These are phyloP conservation scores for Chaetomium sp. DNA, from an alignment of 2,329 filamentous ascomycete species.

Conservation along the genomic window DNA sequence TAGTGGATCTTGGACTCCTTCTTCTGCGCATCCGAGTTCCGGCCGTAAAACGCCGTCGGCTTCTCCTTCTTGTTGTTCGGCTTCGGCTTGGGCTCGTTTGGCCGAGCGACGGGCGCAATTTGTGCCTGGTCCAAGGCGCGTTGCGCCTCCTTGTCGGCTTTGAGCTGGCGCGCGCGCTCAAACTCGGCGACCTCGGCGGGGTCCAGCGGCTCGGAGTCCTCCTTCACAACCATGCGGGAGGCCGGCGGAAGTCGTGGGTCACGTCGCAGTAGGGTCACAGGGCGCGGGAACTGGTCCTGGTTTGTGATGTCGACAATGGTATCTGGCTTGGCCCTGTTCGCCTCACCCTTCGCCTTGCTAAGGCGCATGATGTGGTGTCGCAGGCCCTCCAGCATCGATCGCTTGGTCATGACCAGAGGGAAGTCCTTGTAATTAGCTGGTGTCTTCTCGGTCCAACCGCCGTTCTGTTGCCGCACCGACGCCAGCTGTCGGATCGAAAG, in stretches of 20 bases:
- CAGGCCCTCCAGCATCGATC: slow-evolving; percentile 68
- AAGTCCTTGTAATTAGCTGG: slow-evolving; percentile 45
- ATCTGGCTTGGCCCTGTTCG: slow-evolving; percentile 46
- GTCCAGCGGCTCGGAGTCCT: slow-evolving; percentile 38
- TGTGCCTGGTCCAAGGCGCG: slow-evolving; percentile 82
- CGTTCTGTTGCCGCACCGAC: slow-evolving; percentile 35
- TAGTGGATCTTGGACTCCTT: slow-evolving; percentile 71
- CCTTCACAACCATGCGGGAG: slow-evolving; percentile 48
- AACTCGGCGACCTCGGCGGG: slow-evolving; percentile 52
- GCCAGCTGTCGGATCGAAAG: slow-evolving; percentile 25
- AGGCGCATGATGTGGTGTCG: slow-evolving; percentile 87
- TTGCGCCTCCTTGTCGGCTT: slow-evolving; percentile 77
- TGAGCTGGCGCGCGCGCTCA: slow-evolving; percentile 60
- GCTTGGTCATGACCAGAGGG: slow-evolving; percentile 78
- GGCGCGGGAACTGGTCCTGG: slow-evolving; percentile 76
- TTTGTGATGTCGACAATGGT: slow-evolving; percentile 62
- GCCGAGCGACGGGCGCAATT: slow-evolving; percentile 76
- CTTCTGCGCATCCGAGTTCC: slow-evolving; percentile 71
- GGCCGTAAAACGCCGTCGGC: slow-evolving; percentile 73
- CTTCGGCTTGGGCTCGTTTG: slow-evolving; percentile 45
- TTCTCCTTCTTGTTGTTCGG: slow-evolving; percentile 74
- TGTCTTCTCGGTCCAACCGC: slow-evolving; percentile 52
- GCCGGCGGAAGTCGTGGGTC: slow-evolving; percentile 68
- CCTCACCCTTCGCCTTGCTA: slow-evolving; percentile 47
- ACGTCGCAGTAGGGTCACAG: slow-evolving; percentile 81